Conservation (phyloP, 495 filamentous ascomycete genomes). For the Penicillium canariense region DNA sequence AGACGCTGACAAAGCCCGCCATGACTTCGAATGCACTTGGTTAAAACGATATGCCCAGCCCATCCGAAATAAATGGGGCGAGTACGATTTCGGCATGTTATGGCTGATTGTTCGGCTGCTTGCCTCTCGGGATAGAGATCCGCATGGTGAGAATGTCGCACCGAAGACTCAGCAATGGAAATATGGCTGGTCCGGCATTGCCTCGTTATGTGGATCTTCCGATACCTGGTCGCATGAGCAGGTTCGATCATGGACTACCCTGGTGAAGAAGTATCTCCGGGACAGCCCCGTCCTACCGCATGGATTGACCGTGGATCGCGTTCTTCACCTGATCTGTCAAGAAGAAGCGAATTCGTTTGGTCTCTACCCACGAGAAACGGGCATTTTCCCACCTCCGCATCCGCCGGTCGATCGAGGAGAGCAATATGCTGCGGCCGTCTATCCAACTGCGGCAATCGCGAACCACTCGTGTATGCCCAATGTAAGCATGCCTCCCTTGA, state of each 20-base stretch:
- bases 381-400: constrained; percentile 18
- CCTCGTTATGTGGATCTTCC: constrained; percentile 34
- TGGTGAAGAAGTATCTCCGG: constrained; percentile 41
- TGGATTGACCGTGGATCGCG: constrained; percentile 15
- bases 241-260: constrained; percentile 28
- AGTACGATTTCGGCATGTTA: constrained; percentile 42
- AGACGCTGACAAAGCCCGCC: constrained; percentile 24
- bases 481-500: constrained; percentile 19
- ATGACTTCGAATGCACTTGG: constrained; percentile 40
- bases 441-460: constrained; percentile 37
- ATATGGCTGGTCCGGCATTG: constrained; percentile 31
- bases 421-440: constrained; percentile 41
- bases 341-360: constrained; percentile 45
- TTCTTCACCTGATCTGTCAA: constrained; percentile 36
- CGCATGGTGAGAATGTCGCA: background rate
- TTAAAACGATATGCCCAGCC: constrained; percentile 28
- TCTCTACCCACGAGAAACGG: constrained; percentile 41
- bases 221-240: constrained; percentile 37
- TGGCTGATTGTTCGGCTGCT: constrained; percentile 42
- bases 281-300: constrained; percentile 24
- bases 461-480: constrained; percentile 43
- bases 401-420: constrained; percentile 28
- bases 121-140: constrained; percentile 26
- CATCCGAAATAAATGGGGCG: constrained; percentile 34
- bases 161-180: constrained; percentile 9